These are phyloP conservation scores for Zygnema circumcarinatum DNA, from an alignment of 139 green algal genomes.

Conservation along the genomic window DNA sequence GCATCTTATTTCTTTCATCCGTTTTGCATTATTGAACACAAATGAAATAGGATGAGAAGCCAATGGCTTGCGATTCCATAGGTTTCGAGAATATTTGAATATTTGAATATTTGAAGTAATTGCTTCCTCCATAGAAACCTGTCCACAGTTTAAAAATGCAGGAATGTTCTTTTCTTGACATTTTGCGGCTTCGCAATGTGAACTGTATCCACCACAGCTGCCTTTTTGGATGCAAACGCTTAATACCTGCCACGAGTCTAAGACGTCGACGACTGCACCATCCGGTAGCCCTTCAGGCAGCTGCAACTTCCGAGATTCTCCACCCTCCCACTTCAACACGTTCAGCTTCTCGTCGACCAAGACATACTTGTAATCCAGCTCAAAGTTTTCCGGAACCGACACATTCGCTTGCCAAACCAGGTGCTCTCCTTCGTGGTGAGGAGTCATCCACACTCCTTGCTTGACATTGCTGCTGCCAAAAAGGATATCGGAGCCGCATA, in stretches of 20 bases:
- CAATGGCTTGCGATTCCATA: too few species aligned
- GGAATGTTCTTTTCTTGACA: too few species aligned
- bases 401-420: constrained; percentile 53
- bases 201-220: too few species aligned
- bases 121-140: too few species aligned
- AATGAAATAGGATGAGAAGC: too few species aligned
- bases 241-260: constrained; percentile 60
- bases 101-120: too few species aligned
- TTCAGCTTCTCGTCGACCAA: constrained; percentile 54
- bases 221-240: too few species aligned
- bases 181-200: too few species aligned
- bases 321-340: constrained; percentile 57
- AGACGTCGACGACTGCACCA: constrained; percentile 46
- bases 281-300: constrained; percentile 38
- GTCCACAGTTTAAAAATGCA: too few species aligned
- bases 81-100: too few species aligned
- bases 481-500: constrained; percentile 40
- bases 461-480: constrained; percentile 54
- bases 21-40: too few species aligned
- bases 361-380: constrained; percentile 54
- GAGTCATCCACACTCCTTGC: constrained; percentile 60
- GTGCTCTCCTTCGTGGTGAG: constrained; percentile 47
- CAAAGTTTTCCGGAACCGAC: constrained; percentile 32
- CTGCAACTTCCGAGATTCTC: background rate
- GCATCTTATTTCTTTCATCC: too few species aligned